Conservation (phyloP, 768 basidiomycete genomes). For the Leucosporidium yakuticum region DNA sequence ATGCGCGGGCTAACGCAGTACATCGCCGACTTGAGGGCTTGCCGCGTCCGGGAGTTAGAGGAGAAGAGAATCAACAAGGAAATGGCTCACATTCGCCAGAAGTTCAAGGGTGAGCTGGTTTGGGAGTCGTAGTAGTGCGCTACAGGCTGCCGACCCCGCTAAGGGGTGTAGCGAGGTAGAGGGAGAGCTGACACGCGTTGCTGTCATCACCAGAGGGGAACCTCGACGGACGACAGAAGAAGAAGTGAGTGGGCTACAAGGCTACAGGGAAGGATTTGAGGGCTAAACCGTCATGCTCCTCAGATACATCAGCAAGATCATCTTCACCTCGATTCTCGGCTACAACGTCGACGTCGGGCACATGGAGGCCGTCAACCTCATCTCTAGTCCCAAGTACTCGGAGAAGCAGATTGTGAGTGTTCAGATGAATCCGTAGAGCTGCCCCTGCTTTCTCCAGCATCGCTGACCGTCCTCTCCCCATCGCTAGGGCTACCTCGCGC, state of each 20-base stretch:
- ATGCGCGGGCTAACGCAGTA: constrained; percentile 45
- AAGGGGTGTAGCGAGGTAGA: not conserved
- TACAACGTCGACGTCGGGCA: constrained; percentile 97
- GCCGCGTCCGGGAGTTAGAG: constrained; percentile 89
- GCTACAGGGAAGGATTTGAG: not conserved
- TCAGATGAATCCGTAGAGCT: constrained; percentile 79
- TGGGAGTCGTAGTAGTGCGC: too few species aligned
- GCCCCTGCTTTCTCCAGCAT: not conserved
- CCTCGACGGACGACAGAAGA: constrained; percentile 49
- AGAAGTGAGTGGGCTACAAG: constrained; percentile 39
- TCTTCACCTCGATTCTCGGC: constrained; percentile 97
- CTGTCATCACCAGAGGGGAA: constrained; percentile 43
- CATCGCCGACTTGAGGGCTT: constrained; percentile 97
- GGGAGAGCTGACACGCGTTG: not conserved
- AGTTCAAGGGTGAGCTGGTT: constrained; percentile 74
- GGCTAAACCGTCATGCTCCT: not conserved
- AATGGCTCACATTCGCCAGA: constrained; percentile 99
- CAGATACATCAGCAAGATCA: constrained; percentile 96
- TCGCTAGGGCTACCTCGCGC: constrained; percentile 88
- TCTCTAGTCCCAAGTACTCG: constrained; percentile 88
- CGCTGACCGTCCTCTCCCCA: not conserved
- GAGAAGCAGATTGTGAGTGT: constrained; percentile 93
- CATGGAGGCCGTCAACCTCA: constrained; percentile 98
- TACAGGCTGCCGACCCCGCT: not conserved
- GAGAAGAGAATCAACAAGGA: constrained; percentile 99